Evolutionary conservation across 2,329 filamentous ascomycete genomes (phyloP).

Genomic region (Monosporascus ibericus): DNA sequence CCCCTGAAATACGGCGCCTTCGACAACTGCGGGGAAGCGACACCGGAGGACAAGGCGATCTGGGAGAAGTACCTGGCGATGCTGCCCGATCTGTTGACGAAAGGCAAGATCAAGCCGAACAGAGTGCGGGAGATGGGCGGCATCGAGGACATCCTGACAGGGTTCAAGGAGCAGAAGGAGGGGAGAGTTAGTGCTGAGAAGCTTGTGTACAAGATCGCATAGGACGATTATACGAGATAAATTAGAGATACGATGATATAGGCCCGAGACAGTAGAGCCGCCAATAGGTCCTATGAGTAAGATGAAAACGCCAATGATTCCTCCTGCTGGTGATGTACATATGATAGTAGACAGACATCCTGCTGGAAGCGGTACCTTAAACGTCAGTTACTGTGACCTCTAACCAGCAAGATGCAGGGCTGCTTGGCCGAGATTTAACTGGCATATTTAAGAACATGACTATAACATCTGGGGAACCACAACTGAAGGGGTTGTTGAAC

Average conservation of each 20-base stretch:
- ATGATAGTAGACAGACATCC: too few species aligned
- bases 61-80: conserved; percentile 27
- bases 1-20: conserved; percentile 16
- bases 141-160: conserved; percentile 19
- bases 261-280: too few species aligned
- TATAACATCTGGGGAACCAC: neutral
- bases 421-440: neutral
- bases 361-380: too few species aligned
- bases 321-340: too few species aligned
- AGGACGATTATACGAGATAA: neutral
- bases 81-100: conserved; percentile 20
- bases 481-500: neutral
- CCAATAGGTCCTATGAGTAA: too few species aligned
- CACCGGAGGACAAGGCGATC: conserved; percentile 22
- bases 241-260: too few species aligned
- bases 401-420: neutral
- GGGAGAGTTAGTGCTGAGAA: conserved; percentile 27
- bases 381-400: too few species aligned
- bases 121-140: conserved; percentile 21
- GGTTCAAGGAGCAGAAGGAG: conserved; percentile 21
- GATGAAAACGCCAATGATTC: too few species aligned
- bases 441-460: neutral
- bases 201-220: conserved; percentile 25
- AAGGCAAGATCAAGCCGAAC: conserved; percentile 25
- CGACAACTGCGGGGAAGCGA: conserved; percentile 21